phyloP scores from a whole-genome alignment of 768 basidiomycete genomes.

The Strobilomyces echinocephalus region DNA sequence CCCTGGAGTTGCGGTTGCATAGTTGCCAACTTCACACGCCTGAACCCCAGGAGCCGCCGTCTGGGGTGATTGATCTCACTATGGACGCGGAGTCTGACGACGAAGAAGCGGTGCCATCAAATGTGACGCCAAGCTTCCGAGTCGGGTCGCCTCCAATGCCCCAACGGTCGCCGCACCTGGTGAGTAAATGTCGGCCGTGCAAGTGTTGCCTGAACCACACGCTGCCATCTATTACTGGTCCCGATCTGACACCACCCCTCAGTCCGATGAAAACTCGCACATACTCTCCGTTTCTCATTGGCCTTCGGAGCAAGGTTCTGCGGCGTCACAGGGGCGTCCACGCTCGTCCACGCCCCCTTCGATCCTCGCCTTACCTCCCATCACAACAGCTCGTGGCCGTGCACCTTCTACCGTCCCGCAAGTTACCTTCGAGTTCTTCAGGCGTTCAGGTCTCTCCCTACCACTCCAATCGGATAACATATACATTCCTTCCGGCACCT shows the following conservation, averaged over 20 bases:
- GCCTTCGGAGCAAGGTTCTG: conserved; percentile 1
- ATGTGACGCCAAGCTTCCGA: not conserved
- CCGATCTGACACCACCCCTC: not conserved
- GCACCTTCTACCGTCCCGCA: not conserved
- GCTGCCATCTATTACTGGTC: conserved; percentile 13
- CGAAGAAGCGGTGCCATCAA: not conserved
- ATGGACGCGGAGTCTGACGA: conserved; percentile 3
- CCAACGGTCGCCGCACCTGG: not conserved
- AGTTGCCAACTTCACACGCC: conserved; percentile 7
- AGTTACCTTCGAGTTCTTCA: not conserved
- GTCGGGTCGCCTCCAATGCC: not conserved
- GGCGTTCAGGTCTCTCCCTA: conserved; percentile 4
- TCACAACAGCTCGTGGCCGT: not conserved
- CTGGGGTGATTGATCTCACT: conserved; percentile 23
- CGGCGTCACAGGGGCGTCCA: not conserved
- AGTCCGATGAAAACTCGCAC: not conserved
- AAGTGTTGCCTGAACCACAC: not conserved
- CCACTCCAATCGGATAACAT: conserved; percentile 1
- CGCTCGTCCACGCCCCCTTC: not conserved
- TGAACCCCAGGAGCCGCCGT: not conserved
- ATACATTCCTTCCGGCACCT: conserved; percentile 9
- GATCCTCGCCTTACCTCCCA: not conserved
- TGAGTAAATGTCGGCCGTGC: conserved; percentile 10
- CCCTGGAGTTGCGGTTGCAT: conserved; percentile 16
- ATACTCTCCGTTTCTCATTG: not conserved